Percentiles rank a stretch among this genome's conserved stretches.
phyloP scores from a whole-genome alignment of 106 monocot species.

The Narthecium ossifragum region DNA sequence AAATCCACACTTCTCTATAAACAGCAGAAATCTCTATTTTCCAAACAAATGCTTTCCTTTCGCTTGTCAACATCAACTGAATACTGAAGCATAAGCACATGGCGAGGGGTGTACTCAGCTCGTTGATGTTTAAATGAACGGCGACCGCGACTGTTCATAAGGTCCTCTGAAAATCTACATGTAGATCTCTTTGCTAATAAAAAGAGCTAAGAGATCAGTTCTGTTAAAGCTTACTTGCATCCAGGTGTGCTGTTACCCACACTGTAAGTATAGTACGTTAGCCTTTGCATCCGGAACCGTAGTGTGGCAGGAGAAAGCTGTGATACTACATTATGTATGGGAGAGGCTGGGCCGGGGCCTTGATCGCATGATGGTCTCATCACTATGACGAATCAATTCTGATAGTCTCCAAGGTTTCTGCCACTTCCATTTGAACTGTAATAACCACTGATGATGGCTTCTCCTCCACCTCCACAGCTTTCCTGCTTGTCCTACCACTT shows the following conservation, averaged over 20 bases:
- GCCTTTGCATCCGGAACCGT: neutral
- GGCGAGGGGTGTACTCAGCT: too few species aligned
- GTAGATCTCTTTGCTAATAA: too few species aligned
- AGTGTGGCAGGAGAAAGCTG: neutral
- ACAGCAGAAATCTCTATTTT: too few species aligned
- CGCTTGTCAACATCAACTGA: too few species aligned
- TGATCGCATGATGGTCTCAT: conserved; percentile 70
- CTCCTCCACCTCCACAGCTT: conserved; percentile 97
- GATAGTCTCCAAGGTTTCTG: conserved; percentile 96
- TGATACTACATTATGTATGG: conserved; percentile 7
- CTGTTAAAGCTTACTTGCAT: conserved; percentile 17
- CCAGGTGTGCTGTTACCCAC: conserved; percentile 8
- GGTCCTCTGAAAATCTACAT: too few species aligned
- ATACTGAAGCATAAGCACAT: too few species aligned
- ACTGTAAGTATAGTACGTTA: conserved; percentile 13
- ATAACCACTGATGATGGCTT: conserved; percentile 90
- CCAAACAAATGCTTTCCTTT: too few species aligned
- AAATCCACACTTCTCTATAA: too few species aligned
- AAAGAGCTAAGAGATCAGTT: too few species aligned
- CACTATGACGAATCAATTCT: conserved; percentile 72
- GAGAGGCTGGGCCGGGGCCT: conserved; percentile 42
- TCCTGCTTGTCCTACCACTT: conserved; percentile 55
- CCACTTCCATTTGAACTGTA: conserved; percentile 99
- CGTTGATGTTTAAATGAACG: too few species aligned
- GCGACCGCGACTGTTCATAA: too few species aligned